Conservation (phyloP, 345 rosid species). For the Aurinia saxatilis region DNA sequence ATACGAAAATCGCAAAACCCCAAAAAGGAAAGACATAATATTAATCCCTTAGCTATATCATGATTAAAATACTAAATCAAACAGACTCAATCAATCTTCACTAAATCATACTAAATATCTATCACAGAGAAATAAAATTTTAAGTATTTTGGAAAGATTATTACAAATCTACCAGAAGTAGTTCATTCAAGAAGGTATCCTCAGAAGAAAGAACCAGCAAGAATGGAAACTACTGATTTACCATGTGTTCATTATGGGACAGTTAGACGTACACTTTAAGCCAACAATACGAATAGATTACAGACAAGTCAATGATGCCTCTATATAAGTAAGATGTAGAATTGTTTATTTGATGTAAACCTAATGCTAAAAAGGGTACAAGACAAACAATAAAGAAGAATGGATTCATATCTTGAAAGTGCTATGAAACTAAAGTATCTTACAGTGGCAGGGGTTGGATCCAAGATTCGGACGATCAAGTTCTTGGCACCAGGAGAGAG, state of each 20-base stretch:
- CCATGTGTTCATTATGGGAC: background rate
- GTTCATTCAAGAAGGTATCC: background rate
- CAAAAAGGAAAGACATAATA: background rate
- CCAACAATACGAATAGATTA: background rate
- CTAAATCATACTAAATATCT: background rate
- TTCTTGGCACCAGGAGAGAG: conserved; percentile 87
- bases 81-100: background rate
- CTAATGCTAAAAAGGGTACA: background rate
- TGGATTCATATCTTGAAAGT: conserved; percentile 3
- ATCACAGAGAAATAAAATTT: background rate
- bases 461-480: conserved; percentile 74
- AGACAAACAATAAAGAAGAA: background rate
- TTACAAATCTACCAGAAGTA: background rate
- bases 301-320: background rate
- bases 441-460: conserved; percentile 85
- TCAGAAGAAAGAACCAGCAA: background rate
- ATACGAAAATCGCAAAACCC: background rate
- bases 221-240: background rate
- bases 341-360: background rate
- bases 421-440: conserved; percentile 21
- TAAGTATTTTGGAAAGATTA: background rate
- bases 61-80: background rate
- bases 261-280: background rate
- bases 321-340: background rate
- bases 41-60: background rate